phyloP scores from a whole-genome alignment of 2,329 filamentous ascomycete species.

The Teratosphaeria destructans region DNA sequence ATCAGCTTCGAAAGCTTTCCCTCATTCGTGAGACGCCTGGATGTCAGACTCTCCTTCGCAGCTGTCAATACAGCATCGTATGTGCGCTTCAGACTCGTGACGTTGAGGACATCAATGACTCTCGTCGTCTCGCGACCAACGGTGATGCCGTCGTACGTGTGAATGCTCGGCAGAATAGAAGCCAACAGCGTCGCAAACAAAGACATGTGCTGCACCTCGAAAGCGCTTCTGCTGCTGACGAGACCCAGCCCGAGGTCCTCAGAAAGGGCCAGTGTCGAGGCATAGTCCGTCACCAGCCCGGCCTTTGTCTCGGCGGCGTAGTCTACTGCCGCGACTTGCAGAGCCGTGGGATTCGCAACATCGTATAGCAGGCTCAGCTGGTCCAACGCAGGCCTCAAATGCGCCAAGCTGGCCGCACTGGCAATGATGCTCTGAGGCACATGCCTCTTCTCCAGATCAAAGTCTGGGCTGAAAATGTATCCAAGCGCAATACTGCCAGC shows the following conservation, averaged over 20 bases:
- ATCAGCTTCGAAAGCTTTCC: conserved; percentile 63
- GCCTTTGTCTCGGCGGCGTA: conserved; percentile 54
- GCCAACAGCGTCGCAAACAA: conserved; percentile 77
- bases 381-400: conserved; percentile 74
- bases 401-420: conserved; percentile 69
- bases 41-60: conserved; percentile 39
- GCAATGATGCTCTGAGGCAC: conserved; percentile 86
- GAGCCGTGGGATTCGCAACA: conserved; percentile 84
- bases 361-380: conserved; percentile 86
- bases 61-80: conserved; percentile 58
- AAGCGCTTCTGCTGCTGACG: conserved; percentile 72
- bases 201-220: conserved; percentile 92
- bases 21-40: conserved; percentile 57
- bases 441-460: conserved; percentile 80
- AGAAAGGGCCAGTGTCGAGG: conserved; percentile 63
- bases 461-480: conserved; percentile 96
- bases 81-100: conserved; percentile 55
- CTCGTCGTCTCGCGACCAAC: conserved; percentile 73
- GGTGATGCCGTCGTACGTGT: conserved; percentile 79
- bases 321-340: conserved; percentile 84
- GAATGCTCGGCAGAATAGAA: conserved; percentile 67
- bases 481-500: conserved; percentile 86
- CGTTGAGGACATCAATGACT: conserved; percentile 71
- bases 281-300: conserved; percentile 80
- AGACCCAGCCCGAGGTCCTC: conserved; percentile 86